Percentiles rank a stretch among this genome's conserved stretches.
phyloP scores from a whole-genome alignment of 768 basidiomycete genomes.

The Lactifluus hygrophoroides region DNA sequence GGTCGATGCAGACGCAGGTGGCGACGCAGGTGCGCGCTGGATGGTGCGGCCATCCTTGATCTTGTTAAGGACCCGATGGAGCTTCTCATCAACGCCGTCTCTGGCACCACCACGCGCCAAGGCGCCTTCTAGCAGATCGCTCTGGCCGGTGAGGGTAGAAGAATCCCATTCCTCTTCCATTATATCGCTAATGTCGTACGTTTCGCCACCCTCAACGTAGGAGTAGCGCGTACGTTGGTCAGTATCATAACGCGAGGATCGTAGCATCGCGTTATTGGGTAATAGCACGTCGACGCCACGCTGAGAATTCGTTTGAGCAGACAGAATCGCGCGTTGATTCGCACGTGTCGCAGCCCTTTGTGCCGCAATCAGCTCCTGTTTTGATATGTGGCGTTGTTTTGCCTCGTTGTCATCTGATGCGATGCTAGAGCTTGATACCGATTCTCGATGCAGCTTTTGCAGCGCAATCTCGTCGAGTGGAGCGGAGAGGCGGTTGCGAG shows the following conservation, averaged over 20 bases:
- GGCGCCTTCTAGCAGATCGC: slow-evolving; percentile 63
- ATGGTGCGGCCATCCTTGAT: slow-evolving; percentile 56
- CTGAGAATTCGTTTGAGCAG: slow-evolving; percentile 74
- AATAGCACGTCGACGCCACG: slow-evolving; percentile 86
- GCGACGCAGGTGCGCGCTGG: slow-evolving; percentile 20
- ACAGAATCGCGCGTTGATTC: slow-evolving; percentile 77
- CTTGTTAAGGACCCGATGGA: slow-evolving; percentile 68
- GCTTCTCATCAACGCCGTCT: slow-evolving; percentile 56
- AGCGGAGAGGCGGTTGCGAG: slow-evolving; percentile 62
- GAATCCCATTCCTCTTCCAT: slow-evolving; percentile 79
- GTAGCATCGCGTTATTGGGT: slow-evolving; percentile 76
- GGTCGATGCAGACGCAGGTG: slow-evolving; percentile 21
- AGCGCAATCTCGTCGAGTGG: slow-evolving; percentile 81
- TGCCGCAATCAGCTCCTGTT: slow-evolving; percentile 88
- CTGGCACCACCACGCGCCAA: slow-evolving; percentile 38
- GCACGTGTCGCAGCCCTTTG: slow-evolving; percentile 83
- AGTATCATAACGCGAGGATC: slow-evolving; percentile 67
- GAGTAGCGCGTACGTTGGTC: slow-evolving; percentile 84
- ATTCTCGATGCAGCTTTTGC: slow-evolving; percentile 62
- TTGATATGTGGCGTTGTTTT: slow-evolving; percentile 41
- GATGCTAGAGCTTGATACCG: slow-evolving; percentile 46
- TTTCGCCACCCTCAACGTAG: slow-evolving; percentile 88
- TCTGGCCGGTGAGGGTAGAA: slow-evolving; percentile 30
- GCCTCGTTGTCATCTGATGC: slow-evolving; percentile 42
- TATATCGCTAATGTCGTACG: slow-evolving; percentile 88